Evolutionary conservation across 129 eudicot genomes (phyloP).

Genomic region (Scalesia atractyloides): DNA sequence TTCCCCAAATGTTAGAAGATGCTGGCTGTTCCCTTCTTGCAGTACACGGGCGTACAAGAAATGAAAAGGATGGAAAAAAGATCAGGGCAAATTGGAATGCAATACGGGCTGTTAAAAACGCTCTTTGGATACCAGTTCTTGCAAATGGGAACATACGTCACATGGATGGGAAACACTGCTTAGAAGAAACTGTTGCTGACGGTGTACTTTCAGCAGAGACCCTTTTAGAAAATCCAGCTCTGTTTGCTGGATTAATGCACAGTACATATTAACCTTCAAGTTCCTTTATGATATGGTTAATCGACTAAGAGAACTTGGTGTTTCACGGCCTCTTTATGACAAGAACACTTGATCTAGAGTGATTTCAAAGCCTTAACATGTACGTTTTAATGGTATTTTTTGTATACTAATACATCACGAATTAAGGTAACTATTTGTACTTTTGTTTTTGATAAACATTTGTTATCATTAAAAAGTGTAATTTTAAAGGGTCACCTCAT

Average conservation of each 20-base stretch:
- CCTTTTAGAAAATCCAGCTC: slow-evolving; percentile 82
- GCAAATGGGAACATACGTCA: slow-evolving; percentile 84
- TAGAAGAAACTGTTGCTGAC: slow-evolving; percentile 73
- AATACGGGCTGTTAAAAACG: slow-evolving; percentile 72
- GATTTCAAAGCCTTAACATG: slow-evolving; percentile 9
- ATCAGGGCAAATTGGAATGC: slow-evolving; percentile 75
- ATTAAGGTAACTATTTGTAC: slow-evolving; percentile 10
- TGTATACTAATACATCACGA: slow-evolving; percentile 16
- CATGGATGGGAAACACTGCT: slow-evolving; percentile 66
- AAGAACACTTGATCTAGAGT: slow-evolving; percentile 38
- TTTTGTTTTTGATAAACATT: slow-evolving; percentile 10
- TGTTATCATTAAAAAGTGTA: neutral
- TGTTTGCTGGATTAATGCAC: slow-evolving; percentile 83
- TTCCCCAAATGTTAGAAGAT: slow-evolving; percentile 90
- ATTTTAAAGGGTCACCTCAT: slow-evolving; percentile 5
- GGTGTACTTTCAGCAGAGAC: slow-evolving; percentile 90
- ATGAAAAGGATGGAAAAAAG: slow-evolving; percentile 51
- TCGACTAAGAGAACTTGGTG: slow-evolving; percentile 66
- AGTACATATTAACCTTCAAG: slow-evolving; percentile 62
- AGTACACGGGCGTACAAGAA: slow-evolving; percentile 84
- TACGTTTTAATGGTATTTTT: slow-evolving; percentile 7
- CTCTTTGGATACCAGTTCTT: slow-evolving; percentile 52
- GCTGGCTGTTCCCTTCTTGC: slow-evolving; percentile 92
- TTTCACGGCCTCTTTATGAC: slow-evolving; percentile 61
- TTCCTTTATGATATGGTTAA: slow-evolving; percentile 65